Conservation (phyloP, 2,329 filamentous ascomycete species). For the Leptographium flavum region DNA sequence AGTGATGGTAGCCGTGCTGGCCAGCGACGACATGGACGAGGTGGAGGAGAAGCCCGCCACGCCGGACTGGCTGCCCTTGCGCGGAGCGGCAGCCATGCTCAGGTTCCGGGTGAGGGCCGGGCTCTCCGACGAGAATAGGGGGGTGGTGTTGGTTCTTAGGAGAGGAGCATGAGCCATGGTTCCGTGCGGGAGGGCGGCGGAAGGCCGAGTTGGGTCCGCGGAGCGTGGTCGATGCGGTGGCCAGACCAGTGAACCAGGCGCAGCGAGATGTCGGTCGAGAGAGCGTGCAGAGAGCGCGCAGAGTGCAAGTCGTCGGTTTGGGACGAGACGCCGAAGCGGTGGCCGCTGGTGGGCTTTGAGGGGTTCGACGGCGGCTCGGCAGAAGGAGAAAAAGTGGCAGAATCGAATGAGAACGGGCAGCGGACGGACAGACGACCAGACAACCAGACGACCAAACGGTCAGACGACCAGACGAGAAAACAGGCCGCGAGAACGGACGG, state of each 20-base stretch:
- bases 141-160: conserved; percentile 43
- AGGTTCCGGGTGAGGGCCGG: conserved; percentile 29
- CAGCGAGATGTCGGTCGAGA: background rate
- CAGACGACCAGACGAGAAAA: background rate
- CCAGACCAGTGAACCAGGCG: background rate
- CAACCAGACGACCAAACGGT: no score
- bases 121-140: conserved; percentile 30
- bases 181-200: conserved; percentile 22
- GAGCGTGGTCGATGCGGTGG: background rate
- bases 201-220: no score
- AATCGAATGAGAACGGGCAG: no score
- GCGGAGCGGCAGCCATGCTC: conserved; percentile 31
- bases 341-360: no score
- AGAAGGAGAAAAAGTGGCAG: no score
- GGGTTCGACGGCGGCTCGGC: no score
- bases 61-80: conserved; percentile 45
- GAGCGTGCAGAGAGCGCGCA: background rate
- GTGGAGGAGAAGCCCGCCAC: conserved; percentile 40
- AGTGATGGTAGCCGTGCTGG: conserved; percentile 27
- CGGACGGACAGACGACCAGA: no score
- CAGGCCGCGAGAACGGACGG: background rate
- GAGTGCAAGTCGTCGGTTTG: no score
- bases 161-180: conserved; percentile 47
- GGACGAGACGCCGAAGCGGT: no score
- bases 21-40: conserved; percentile 35